Evolutionary conservation across 805 yeast species (phyloP).

Genomic region (Candida ortonii): DNA sequence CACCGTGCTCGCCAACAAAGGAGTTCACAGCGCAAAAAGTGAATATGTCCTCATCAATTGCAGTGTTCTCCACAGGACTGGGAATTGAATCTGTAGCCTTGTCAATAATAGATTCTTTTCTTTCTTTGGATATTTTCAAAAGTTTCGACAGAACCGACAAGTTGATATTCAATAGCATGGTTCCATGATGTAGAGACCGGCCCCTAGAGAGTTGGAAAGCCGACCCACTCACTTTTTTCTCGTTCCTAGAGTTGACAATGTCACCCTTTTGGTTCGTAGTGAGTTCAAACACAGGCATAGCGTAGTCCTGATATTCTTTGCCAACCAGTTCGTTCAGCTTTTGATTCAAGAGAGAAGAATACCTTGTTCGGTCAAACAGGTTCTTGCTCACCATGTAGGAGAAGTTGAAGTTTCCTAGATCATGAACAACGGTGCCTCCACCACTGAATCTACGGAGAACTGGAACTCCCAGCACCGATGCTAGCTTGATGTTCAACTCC

Average conservation of each 20-base stretch:
- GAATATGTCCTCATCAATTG: conserved; percentile 44
- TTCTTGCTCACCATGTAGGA: conserved; percentile 65
- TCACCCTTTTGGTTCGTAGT: conserved; percentile 77
- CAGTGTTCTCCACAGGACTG: conserved; percentile 72
- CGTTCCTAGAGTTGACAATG: conserved; percentile 47
- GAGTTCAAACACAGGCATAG: conserved; percentile 30
- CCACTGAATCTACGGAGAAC: conserved; percentile 80
- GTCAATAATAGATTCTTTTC: conserved; percentile 24
- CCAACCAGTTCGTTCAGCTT: conserved; percentile 20
- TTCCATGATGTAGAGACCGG: conserved; percentile 90
- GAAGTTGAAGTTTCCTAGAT: conserved; percentile 82
- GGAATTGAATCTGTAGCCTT: conserved; percentile 67
- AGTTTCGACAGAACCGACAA: conserved; percentile 58
- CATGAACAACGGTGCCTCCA: conserved; percentile 98
- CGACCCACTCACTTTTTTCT: conserved; percentile 80
- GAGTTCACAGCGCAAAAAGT: conserved; percentile 40
- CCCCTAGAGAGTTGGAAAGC: conserved; percentile 85
- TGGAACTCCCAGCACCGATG: conserved; percentile 54
- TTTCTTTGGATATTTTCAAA: conserved; percentile 36
- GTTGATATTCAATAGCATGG: conserved; percentile 76
- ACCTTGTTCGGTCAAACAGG: conserved; percentile 58
- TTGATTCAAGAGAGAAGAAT: conserved; percentile 35
- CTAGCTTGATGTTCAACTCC: conserved; percentile 64
- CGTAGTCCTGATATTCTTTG: neutral
- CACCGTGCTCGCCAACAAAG: conserved; percentile 33